Base-by-base conservation (phyloP, 2,329 filamentous ascomycete species). In the Xylariaceae sp. region DNA sequence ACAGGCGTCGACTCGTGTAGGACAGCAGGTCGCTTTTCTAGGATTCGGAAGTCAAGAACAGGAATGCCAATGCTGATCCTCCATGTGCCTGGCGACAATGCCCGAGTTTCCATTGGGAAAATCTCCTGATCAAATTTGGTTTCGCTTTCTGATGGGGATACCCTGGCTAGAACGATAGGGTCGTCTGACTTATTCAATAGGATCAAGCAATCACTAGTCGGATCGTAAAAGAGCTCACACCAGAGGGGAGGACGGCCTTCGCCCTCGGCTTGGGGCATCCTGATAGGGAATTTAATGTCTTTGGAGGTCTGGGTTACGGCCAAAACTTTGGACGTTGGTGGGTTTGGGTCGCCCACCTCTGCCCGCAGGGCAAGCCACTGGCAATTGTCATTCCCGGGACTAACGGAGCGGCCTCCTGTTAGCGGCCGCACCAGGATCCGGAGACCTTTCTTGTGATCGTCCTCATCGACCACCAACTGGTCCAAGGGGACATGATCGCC, bases 211-310 rank as follows among this genome's bases (percentile, higher is more conserved):
- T 83, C 80, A 68, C 80, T 81, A 57, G 75, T 71, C 15, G 80
- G 80, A 65, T 83, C 78, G 60, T 83, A 83, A 61, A 82, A 83
- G 34, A 84, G 70, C 65, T 83, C 79, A 65, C 79, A 83, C 77
- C 77, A 81, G n/a, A 83, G 61, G 4, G 76, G 74, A 15, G 78
- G 78, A 15, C 76, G 70, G 7, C 70, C 70, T 42, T 73, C 72
- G 41, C 68, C 68, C 53, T 76, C 72, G 39, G 70, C 68, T 47
- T 69, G 71, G 52, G 80, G 80, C 53, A 83, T 80, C 47, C 76
- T 72, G 56, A 83, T 78, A 37, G 77, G 78, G 63, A 83, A 83
- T 57, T 81, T 83, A 72, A 82, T 81, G 66, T 83, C 80, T 62
- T 76, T 76, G 56, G 76, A 73, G 5, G 80, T 83, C 71, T 84